Conservation (phyloP, 306 rosid genomes). For the Prunus salicina region DNA sequence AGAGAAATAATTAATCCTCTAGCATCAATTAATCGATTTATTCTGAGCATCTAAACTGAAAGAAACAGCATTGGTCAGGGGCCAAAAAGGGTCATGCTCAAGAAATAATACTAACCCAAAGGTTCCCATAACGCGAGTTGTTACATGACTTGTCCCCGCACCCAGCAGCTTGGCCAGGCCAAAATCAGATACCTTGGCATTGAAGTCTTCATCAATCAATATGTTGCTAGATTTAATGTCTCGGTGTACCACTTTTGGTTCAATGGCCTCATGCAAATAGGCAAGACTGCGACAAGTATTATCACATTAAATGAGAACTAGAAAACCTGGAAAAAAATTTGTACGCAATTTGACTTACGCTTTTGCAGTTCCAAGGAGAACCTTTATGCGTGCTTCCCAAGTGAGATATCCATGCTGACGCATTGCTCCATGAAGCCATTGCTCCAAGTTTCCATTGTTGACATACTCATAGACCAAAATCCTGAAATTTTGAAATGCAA, state of each 20-base stretch:
- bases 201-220: constrained; percentile 82
- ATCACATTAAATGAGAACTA: constrained; percentile 23
- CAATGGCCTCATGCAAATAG: constrained; percentile 91
- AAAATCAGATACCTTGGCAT: constrained; percentile 94
- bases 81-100: constrained; percentile 1
- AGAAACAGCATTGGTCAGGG: constrained; percentile 9
- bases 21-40: neutral
- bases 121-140: constrained; percentile 96
- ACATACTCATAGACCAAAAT: constrained; percentile 88
- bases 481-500: constrained; percentile 43
- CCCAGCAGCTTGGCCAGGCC: constrained; percentile 94
- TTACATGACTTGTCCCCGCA: constrained; percentile 87
- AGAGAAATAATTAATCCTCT: neutral
- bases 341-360: constrained; percentile 58
- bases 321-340: constrained; percentile 14
- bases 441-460: constrained; percentile 93
- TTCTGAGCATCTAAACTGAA: neutral
- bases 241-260: constrained; percentile 90
- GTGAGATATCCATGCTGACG: constrained; percentile 93
- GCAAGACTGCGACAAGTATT: constrained; percentile 62
- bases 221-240: constrained; percentile 94
- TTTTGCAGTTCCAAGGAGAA: constrained; percentile 92
- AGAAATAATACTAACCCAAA: constrained; percentile 65
- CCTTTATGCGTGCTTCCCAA: constrained; percentile 93
- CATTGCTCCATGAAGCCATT: constrained; percentile 98